Base-by-base conservation (phyloP, 2,329 filamentous ascomycete genomes). In the Monosporascus sp. region DNA sequence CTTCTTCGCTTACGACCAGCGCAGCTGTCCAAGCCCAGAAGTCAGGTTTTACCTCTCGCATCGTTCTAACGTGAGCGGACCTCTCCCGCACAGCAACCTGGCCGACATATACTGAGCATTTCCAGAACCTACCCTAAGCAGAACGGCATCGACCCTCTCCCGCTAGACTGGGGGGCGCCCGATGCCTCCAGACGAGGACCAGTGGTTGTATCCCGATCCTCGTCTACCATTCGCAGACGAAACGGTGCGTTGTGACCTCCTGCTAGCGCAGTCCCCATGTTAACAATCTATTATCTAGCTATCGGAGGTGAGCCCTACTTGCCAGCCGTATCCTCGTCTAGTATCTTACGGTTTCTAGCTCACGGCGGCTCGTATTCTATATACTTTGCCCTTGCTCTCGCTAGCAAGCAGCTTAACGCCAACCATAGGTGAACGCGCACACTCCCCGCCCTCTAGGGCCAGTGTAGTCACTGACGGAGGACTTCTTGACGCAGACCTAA, bases 301-400 rank as follows among this genome's bases (percentile, higher is more conserved):
- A 77, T 83, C 65, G 80, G 80, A 79, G 80, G 80, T 82, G 67
- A 69, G 77, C 65, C 17, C 14, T 9, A 27, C 17, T 25, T 46
- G 14, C 17, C 24, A 22, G 25, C 20, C n/a, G 6, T 31, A n/a
- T 46, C 8, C 24, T 22, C 20, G 2, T 6, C 42, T n/a, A 46
- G 14, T 17, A n/a, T 25, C 42, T 46, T 24, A 46, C 27, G 52
- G n/a, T 42, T 51, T 47, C 38, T 62, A 65, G 59, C 51, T 54
- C 56, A 67, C 83, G 93, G 94, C 58, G 93, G 94, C 53, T 97
- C 91, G 5, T 97, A 99, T 70, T 91, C 90, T 56, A 93, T 97
- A 59, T 97, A 97, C 74, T 91, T 96, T 67, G 93, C 93, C 22
- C 80, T 97, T 27, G 93, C 93, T 14, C 85, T 97, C 59, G 93